These are phyloP conservation scores for Oryza longistaminata DNA, from an alignment of 176 grass and related monocot species.

Conservation along the genomic window DNA sequence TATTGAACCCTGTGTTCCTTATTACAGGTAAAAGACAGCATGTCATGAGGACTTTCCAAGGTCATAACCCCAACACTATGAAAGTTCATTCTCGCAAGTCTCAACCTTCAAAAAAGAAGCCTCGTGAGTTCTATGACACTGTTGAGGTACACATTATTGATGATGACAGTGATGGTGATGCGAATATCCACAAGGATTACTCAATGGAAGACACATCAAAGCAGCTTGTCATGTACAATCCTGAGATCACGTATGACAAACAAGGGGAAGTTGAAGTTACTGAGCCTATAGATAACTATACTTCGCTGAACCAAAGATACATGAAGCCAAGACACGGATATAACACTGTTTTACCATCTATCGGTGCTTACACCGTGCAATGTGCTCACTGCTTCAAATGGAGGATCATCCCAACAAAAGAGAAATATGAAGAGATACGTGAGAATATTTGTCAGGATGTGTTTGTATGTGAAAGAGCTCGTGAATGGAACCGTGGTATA, in stretches of 20 bases:
- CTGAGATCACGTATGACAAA: slow-evolving; percentile 22
- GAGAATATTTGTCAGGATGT: slow-evolving; percentile 54
- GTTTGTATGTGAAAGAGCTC: slow-evolving; percentile 62
- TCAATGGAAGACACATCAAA: slow-evolving; percentile 35
- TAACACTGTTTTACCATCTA: slow-evolving; percentile 45
- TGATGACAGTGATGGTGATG: slow-evolving; percentile 3
- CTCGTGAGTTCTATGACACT: not conserved
- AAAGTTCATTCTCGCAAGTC: slow-evolving; percentile 24
- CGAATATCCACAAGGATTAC: slow-evolving; percentile 30
- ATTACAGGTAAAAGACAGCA: slow-evolving; percentile 2
- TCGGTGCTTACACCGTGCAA: slow-evolving; percentile 74
- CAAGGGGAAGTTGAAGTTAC: slow-evolving; percentile 8
- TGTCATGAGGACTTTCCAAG: slow-evolving; percentile 35
- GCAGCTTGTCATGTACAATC: slow-evolving; percentile 42
- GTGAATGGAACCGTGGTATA: slow-evolving; percentile 64
- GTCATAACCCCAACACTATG: slow-evolving; percentile 8
- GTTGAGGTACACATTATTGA: slow-evolving; percentile 31
- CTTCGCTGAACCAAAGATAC: not conserved
- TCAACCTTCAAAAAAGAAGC: slow-evolving; percentile 27
- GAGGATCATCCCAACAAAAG: slow-evolving; percentile 80
- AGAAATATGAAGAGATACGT: slow-evolving; percentile 88
- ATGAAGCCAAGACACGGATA: slow-evolving; percentile 20
- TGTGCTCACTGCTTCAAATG: slow-evolving; percentile 81
- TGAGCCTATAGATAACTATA: slow-evolving; percentile 8
- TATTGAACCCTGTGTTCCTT: slow-evolving; percentile 12